Evolutionary conservation across 495 filamentous ascomycete genomes (phyloP), one percentile per base, ranked within the genome.

Genomic region (Penicillium cataractarum): DNA sequence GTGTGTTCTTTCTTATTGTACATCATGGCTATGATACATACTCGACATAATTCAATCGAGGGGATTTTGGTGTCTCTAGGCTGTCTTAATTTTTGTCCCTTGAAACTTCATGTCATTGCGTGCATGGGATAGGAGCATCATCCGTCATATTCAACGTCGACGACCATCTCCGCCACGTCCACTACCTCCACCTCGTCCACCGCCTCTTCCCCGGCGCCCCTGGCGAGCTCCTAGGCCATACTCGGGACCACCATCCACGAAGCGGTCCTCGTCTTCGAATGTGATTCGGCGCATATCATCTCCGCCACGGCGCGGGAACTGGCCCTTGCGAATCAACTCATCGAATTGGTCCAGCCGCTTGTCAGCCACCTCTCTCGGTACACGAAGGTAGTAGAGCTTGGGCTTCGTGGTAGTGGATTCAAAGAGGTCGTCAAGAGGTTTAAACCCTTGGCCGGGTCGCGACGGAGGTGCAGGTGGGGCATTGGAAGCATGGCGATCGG

Each of bases 231-330:
- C 63, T 4, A 65, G 65, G 17, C 78, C 80, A 65, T 86, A 86
- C 71, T 96, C 92, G 6, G 83, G 83, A 3, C 92, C 93, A 61
- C 84, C 77, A 74, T 96, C 91, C 50, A 96, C 89, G 49, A 96
- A 82, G 0, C 72, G 48, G 61, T 88, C 85, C 1, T 81, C 84
- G 58, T 90, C 81, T 76, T 96, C 91, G 68, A 96, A 97, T 0
- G 87, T 89, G 71, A 90, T 94, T 32, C 90, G 81, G 53, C 89
- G 84, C 72, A 87, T 87, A 26, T 91, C 86, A 44, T 86, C 86
- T 39, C 86, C 86, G 29, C 85, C 77, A 72, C 80, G 65, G 46
- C 77, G 71, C 62, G 71, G 62, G 63, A 74, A 71, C 68, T 78
- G 46, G 66, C 83, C 68, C 76, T 86, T 80, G 27, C 58, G 74